Base-by-base conservation (phyloP, 805 yeast species). In the Candida verbasci region DNA sequence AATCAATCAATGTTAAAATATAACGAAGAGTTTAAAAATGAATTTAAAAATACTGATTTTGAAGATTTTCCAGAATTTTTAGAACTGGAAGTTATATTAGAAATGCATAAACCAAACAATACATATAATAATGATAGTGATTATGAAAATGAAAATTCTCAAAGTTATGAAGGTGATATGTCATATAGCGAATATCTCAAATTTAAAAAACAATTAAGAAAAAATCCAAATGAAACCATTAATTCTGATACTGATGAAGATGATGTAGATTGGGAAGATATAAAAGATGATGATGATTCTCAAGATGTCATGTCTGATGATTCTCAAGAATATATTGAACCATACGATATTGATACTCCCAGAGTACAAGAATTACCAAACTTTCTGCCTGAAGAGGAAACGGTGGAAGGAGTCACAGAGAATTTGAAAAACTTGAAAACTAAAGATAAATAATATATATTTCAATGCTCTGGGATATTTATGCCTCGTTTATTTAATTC, bases 31-130 rank as follows among this genome's bases (percentile, higher is more conserved):
- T 33, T 32, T 16, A 22, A 20, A 26, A 18, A 31, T 18, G 38
- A 25, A 6, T 39, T 39, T 16, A 18, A 66, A 12, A 73, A 64
- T 36, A 74, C 80, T 7, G 78, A 76, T 47, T 85, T 79, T 45
- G 86, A 80, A 49, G 86, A 81, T 47, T 81, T 81, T 49, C 76
- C 80, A 46, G 87, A 81, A 49, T 45, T 45, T 28, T 29, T 45
- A 10, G 35, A 37, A 17, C 34, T 32, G 31, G 42, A 42, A 24
- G 38, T 44, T 1, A 30, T 42, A 10, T 20, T 38, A 28, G 34
- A 27, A 17, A 18, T 23, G 29, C 34, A 17, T 10, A 21, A 24
- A 30, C 16, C 10, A 23, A 31, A 39, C 10, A 37, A 20, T 20
- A 20, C 6, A 20, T 37, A 48, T 14, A 43, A 45, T n/a, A 46